phyloP scores from a whole-genome alignment of 2,329 filamentous ascomycete genomes.

The Penicillium sp. region DNA sequence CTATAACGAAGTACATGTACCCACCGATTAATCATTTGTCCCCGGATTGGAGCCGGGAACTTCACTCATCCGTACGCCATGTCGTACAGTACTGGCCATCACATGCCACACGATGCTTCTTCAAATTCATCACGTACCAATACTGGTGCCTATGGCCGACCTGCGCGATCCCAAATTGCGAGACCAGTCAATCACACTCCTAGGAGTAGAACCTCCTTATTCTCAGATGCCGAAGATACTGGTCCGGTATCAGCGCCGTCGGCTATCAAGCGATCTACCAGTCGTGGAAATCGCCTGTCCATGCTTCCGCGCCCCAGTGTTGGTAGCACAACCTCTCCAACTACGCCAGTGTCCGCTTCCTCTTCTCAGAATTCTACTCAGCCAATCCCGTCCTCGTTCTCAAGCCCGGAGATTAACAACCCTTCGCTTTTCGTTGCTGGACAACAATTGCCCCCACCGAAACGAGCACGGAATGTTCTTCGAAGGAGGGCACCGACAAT shows the following conservation, averaged over 20 bases:
- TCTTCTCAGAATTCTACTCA: conserved; percentile 13
- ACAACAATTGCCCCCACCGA: conserved; percentile 20
- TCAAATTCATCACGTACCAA: conserved; percentile 26
- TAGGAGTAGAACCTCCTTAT: conserved; percentile 28
- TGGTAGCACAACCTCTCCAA: conserved; percentile 19
- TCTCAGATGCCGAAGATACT: conserved; percentile 31
- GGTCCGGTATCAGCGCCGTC: conserved; percentile 20
- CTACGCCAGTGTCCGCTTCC: conserved; percentile 17
- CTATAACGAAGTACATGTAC: conserved; percentile 23
- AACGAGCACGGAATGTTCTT: conserved; percentile 41
- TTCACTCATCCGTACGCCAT: conserved; percentile 34
- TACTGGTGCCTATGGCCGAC: conserved; percentile 18
- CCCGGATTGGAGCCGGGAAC: conserved; percentile 30
- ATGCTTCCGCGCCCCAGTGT: conserved; percentile 33
- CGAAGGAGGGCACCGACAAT: conserved; percentile 45
- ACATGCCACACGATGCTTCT: conserved; percentile 31
- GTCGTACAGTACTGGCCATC: conserved; percentile 36
- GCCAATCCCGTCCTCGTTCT: conserved; percentile 13
- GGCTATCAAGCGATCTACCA: conserved; percentile 22
- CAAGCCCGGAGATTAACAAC: conserved; percentile 18
- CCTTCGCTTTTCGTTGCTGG: conserved; percentile 14
- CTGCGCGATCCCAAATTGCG: conserved; percentile 30
- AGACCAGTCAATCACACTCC: conserved; percentile 23
- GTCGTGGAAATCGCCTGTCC: conserved; percentile 28
- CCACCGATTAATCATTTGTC: conserved; percentile 26